These are phyloP conservation scores for Aspergillus ustus DNA, from an alignment of 2,329 filamentous ascomycete species.

Conservation along the genomic window DNA sequence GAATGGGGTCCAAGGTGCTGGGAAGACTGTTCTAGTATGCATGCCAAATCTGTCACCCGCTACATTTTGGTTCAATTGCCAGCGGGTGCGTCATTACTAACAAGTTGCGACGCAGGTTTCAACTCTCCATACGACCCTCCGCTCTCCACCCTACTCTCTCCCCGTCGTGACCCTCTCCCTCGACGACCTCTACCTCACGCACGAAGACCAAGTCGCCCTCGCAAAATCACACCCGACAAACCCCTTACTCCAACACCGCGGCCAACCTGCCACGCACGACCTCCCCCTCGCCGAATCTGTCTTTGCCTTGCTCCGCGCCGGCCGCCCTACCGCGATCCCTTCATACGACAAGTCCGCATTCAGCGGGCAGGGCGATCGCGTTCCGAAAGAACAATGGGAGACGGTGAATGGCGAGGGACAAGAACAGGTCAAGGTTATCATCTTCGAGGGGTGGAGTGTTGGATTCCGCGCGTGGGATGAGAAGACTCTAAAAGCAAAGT, in stretches of 20 bases:
- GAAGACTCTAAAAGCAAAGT: constrained; percentile 59
- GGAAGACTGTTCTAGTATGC: constrained; percentile 83
- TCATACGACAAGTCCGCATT: constrained; percentile 84
- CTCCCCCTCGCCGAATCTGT: constrained; percentile 66
- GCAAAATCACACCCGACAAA: constrained; percentile 71
- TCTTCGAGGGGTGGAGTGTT: constrained; percentile 91
- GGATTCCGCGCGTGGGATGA: constrained; percentile 73
- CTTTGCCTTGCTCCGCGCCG: constrained; percentile 62
- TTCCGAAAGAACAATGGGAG: constrained; percentile 66
- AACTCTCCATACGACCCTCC: constrained; percentile 66
- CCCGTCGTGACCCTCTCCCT: constrained; percentile 76
- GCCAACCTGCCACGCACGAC: constrained; percentile 85
- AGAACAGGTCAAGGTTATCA: constrained; percentile 62
- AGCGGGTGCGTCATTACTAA: background rate
- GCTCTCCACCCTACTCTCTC: constrained; percentile 61
- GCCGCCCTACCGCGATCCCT: constrained; percentile 65
- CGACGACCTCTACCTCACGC: constrained; percentile 86
- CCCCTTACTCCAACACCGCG: constrained; percentile 76
- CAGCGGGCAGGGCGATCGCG: constrained; percentile 75
- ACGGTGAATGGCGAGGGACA: constrained; percentile 48
- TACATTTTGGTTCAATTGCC: background rate
- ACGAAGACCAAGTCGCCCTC: constrained; percentile 68
- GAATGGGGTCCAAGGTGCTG: constrained; percentile 88
- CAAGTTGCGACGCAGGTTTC: constrained; percentile 53
- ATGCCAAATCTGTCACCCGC: background rate